Evolutionary conservation across 179 eudicot genomes (phyloP), one percentile per base, ranked within the genome.

Genomic region (Spinacia oleracea): DNA sequence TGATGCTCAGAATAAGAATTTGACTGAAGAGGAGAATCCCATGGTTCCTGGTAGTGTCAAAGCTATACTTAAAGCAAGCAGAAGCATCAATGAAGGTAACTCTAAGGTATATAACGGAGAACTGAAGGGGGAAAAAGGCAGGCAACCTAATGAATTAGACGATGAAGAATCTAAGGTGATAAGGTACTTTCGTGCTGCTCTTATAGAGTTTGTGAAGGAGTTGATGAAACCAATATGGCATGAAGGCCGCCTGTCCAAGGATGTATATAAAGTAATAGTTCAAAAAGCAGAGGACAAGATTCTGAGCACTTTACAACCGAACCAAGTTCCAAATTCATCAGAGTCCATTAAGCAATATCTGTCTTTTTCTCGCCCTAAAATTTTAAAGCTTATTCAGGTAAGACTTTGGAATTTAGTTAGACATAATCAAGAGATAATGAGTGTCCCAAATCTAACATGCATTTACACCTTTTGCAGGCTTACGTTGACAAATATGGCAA

Each of bases 361-460:
- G 84, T 83, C 91, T 60, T 77, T 84, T 53, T 90, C 90, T 21
- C 81, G 88, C 70, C 60, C 86, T n/a, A 96, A 93, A 86, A 88
- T 93, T 42, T 73, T 84, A 76, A 96, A 93, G 89, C 96, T 96
- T 71, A 92, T 96, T 77, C 94, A 91, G 97, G 99, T 93, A 71
- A 84, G 91, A 83, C 55, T 80, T 81, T 77, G 76, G 35, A 70
- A 70, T 8, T 25, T 45, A 23, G 38, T 55, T 68, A 45, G 43
- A 34, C 25, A 16, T 43, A 27, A 16, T 46, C 32, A 25, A 43
- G n/a, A 48, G 29, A 2, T 8, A 4, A 35, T 8, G 67, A 50
- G 56, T 75, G 62, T 74, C 69, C 53, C 32, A 43, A 32, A 38
- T 76, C 80, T 87, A 83, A 87, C 82, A 70, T 76, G 60, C 63